Evolutionary conservation across 768 basidiomycete species (phyloP), one percentile per base, ranked within the genome.

Genomic region (Xerocomus potaroensis): DNA sequence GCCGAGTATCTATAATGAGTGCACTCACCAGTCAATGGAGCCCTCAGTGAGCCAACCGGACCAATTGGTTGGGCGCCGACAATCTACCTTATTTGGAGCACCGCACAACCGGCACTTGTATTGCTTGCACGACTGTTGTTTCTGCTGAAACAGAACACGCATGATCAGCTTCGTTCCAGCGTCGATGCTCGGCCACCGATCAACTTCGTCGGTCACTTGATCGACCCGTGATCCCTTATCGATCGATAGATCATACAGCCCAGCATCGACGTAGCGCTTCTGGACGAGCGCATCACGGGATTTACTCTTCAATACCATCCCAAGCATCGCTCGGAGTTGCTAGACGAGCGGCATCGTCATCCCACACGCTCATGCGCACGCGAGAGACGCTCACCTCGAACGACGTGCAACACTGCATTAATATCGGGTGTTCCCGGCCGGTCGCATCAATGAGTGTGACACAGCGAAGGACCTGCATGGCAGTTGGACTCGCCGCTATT

Each of bases 401-500:
- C 29, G 57, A 62, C 3, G 54, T 31, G 32, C 61, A 62, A 35
- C 51, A 52, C 16, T 65, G 51, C 54, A 65, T 47, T 18, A 42
- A 33, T 50, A 62, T 60, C 21, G 54, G 57, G 33, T 62, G 61
- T 19, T 54, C 45, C 16, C 63, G 50, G 37, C 60, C 63, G 7
- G 62, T 62, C 1, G 54, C 60, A 22, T 63, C 63, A 24, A 62
- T 22, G 29, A 65, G 51, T 22, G 54, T 63, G 8, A 54, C 57
- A 31, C 51, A 61, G 1, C 47, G 49, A 21, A 60, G 46, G 0
- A 62, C 44, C 23, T 57, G 63, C 37, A 30, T 45, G 15, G 60
- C 54, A 2, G 60, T 57, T 7, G 54, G 61, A 24, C 57, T 54
- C 10, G 15, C n/a, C n/a, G 32, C n/a, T 15, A 45, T 22, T n/a